Base-by-base conservation (phyloP, 768 basidiomycete genomes). In the Auriscalpium vulgare region DNA sequence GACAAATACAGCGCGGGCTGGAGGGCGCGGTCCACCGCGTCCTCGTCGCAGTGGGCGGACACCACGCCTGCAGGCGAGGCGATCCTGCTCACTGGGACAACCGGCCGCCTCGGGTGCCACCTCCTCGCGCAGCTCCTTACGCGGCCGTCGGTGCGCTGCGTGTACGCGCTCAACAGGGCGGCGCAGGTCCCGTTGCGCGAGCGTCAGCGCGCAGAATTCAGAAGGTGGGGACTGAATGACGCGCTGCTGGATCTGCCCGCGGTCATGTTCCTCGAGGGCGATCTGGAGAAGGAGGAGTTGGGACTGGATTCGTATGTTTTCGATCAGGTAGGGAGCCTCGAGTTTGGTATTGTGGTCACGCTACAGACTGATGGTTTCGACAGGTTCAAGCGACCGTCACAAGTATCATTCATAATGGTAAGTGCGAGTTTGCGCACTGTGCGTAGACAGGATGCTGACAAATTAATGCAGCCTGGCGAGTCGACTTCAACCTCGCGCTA, bases 1-100 rank as follows among this genome's bases (percentile, higher is more conserved):
- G 69, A 67, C 11, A 76, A 74, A 61, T 75, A 79, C 60, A 68
- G 21, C 60, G 59, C 40, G 4, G 40, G 40, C 40, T 43, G 13
- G 14, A 13, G 6, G 13, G 13, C 5, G 13, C 40, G 40, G 14
- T 17, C 40, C 40, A 14, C 4, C 1, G 40, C 13, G 17, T 17
- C 17, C 14, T 17, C 40, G 3, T 13, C 40, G 7, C 13, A 13
- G 14, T 17, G 14, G 40, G 17, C 40, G 17, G 14, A 14, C 17
- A 13, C 17, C 40, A 5, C 47, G n/a, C 11, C 47, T 16, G 3
- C 36, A 2, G 23, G 35, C 13, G 34, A 54, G 34, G 19, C 19
- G n/a, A 17, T 54, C 2, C 34, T 54, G 16, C 19, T 54, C 34
- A 54, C 53, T 5, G 53, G 53, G 9, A 54, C 29, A 8, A 54